Evolutionary conservation across 2,329 filamentous ascomycete species (phyloP), one percentile per base, ranked within the genome.

Genomic region (Trichoderma sp.): DNA sequence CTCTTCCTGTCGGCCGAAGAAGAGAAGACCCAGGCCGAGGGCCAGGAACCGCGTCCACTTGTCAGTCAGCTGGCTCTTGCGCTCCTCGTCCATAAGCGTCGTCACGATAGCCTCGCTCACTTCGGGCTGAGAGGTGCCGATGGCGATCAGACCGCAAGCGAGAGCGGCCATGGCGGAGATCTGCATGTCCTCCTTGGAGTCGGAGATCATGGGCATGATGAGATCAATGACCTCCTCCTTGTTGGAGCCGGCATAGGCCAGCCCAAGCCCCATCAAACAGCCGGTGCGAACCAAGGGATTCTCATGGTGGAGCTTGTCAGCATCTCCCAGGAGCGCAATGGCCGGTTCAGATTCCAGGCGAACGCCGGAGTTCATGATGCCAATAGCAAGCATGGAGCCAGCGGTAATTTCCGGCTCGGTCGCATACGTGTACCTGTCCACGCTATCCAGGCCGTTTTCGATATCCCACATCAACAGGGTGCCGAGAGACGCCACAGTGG

Each of bases 1-100:
- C 77, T 98, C 94, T 77, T 99, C 95, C 78, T 99, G 95, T 69
- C 92, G 90, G 45, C 95, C 95, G 72, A 99, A 98, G 85, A 93
- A 99, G 30, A 99, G 83, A 28, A 99, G 85, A 1, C 94, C 95
- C 68, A 99, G 85, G 69, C 95, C 95, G 48, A 99, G 88, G 21
- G 92, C 93, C 81, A 99, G 90, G 81, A 99, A 99, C 19, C 95
- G 89, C 39, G 93, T 95, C 95, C 95, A 99, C 80, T 98, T 99
- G 79, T 98, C 92, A 71, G 96, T 97, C 67, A 99, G 82, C 76
- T 97, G 93, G 73, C 86, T 89, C 79, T 90, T 90, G 65, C 93
- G 88, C 67, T 98, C 94, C 66, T 98, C 94, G 70, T 99, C 95
- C 78, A 99, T 87, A 71, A 99, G 83, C 0, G 94, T 96, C 64